Evolutionary conservation across 2,329 filamentous ascomycete genomes (phyloP).

Genomic region (Pseudocercospora ulei): DNA sequence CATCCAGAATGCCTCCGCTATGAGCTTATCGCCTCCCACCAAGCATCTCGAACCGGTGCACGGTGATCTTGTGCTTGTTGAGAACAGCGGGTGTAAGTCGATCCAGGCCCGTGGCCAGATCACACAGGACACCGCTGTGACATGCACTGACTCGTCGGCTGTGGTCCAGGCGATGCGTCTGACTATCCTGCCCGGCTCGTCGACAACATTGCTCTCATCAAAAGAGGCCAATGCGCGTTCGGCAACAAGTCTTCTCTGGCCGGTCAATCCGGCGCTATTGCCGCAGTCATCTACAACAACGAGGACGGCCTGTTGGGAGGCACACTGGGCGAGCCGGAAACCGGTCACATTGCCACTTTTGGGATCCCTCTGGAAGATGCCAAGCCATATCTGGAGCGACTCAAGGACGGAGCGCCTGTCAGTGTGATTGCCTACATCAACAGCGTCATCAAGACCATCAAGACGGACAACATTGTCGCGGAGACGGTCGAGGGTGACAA

Average conservation of each 20-base stretch:
- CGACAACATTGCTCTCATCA: slow-evolving; percentile 60
- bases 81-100: slow-evolving; percentile 57
- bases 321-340: slow-evolving; percentile 55
- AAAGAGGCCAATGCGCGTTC: slow-evolving; percentile 61
- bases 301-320: slow-evolving; percentile 47
- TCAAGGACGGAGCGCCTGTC: slow-evolving; percentile 16
- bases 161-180: too few relatives aligned
- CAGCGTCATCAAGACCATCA: slow-evolving; percentile 19
- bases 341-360: slow-evolving; percentile 56
- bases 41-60: slow-evolving; percentile 25
- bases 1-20: slow-evolving; percentile 56
- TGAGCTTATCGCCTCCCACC: slow-evolving; percentile 24
- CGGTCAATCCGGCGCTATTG: slow-evolving; percentile 58
- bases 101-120: too few relatives aligned
- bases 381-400: slow-evolving; percentile 15
- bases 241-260: slow-evolving; percentile 61
- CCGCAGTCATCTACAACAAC: slow-evolving; percentile 69
- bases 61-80: slow-evolving; percentile 43
- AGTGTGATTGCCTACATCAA: slow-evolving; percentile 25
- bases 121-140: too few relatives aligned
- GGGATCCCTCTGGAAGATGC: slow-evolving; percentile 45
- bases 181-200: slow-evolving; percentile 54
- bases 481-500: slow-evolving; percentile 38
- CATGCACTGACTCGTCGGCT: too few relatives aligned
- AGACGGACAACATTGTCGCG: slow-evolving; percentile 20